These are phyloP conservation scores for Tolypocladium tundrense DNA, from an alignment of 2,329 filamentous ascomycete species.

Conservation along the genomic window DNA sequence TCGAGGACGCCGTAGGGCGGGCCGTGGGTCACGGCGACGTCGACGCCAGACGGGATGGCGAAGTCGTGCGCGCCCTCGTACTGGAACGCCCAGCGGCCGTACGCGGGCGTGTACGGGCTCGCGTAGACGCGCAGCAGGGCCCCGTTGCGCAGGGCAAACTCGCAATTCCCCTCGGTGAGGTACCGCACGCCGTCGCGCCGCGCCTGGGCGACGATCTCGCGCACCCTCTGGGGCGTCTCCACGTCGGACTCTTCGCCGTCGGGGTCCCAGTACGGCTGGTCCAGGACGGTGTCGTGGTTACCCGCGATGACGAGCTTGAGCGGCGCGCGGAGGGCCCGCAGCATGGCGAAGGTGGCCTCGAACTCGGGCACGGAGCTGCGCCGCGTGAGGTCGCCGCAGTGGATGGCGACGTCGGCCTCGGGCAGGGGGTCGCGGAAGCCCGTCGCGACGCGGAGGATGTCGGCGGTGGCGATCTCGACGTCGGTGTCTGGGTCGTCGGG, in stretches of 20 bases:
- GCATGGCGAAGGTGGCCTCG: slow-evolving; percentile 26
- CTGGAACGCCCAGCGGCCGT: slow-evolving; percentile 38
- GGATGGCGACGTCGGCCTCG: slow-evolving; percentile 36
- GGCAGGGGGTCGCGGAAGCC: slow-evolving; percentile 20
- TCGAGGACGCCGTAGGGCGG: slow-evolving; percentile 44
- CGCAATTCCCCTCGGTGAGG: slow-evolving; percentile 36
- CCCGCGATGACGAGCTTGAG: slow-evolving; percentile 45
- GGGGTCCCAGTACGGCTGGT: slow-evolving; percentile 13
- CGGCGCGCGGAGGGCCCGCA: slow-evolving; percentile 32
- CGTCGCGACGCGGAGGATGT: slow-evolving; percentile 8
- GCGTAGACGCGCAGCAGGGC: slow-evolving; percentile 38
- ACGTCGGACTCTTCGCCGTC: slow-evolving; percentile 16
- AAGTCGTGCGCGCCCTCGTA: slow-evolving; percentile 32
- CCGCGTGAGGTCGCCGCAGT: slow-evolving; percentile 42
- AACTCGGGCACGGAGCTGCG: slow-evolving; percentile 30
- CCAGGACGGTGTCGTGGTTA: slow-evolving; percentile 41
- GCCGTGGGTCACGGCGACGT: slow-evolving; percentile 45
- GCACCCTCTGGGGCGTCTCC: slow-evolving; percentile 6
- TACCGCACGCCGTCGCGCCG: slow-evolving; percentile 30
- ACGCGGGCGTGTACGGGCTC: slow-evolving; percentile 40
- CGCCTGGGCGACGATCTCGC: slow-evolving; percentile 26
- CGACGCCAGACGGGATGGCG: slow-evolving; percentile 21
- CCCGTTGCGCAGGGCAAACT: slow-evolving; percentile 38
- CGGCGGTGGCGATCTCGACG: slow-evolving; percentile 11
- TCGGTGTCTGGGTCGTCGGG: slow-evolving; percentile 10